Conservation (phyloP, 2,329 filamentous ascomycete genomes). For the Neurospora sp. region DNA sequence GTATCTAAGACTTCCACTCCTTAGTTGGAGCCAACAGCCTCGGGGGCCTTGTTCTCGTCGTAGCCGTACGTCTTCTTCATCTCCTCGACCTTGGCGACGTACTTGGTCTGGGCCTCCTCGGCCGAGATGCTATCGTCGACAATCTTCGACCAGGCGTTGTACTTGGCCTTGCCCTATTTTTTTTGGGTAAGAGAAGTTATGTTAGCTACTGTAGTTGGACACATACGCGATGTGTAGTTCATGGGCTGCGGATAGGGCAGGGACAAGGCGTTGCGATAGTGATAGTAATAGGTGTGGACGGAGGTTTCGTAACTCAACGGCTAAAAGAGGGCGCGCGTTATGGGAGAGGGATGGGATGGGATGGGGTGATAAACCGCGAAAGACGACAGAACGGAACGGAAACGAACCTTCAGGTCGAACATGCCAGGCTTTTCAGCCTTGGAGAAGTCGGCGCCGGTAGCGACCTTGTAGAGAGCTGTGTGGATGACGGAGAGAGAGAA, state of each 20-base stretch:
- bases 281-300: too few species aligned
- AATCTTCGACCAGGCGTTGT: slow-evolving; percentile 63
- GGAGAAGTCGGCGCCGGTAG: slow-evolving; percentile 44
- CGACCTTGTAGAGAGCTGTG: slow-evolving; percentile 49
- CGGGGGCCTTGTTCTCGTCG: slow-evolving; percentile 53
- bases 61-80: slow-evolving; percentile 62
- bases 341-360: background rate
- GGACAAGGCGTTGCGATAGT: background rate
- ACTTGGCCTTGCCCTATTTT: slow-evolving; percentile 66
- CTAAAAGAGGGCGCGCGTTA: background rate
- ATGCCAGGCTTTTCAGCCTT: slow-evolving; percentile 51
- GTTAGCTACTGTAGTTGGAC: background rate
- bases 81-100: slow-evolving; percentile 61
- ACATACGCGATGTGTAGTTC: background rate
- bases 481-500: background rate
- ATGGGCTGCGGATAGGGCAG: background rate
- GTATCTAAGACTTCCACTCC: background rate
- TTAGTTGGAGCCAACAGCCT: slow-evolving; percentile 35
- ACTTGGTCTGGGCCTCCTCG: slow-evolving; percentile 63
- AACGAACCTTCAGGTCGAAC: slow-evolving; percentile 57
- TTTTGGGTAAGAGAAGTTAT: background rate
- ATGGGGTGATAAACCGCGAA: background rate
- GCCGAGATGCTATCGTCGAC: slow-evolving; percentile 52
- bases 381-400: slow-evolving; percentile 1
- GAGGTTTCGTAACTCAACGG: background rate